phyloP scores from a whole-genome alignment of 2,329 filamentous ascomycete genomes.

The Neonectria ditissima region DNA sequence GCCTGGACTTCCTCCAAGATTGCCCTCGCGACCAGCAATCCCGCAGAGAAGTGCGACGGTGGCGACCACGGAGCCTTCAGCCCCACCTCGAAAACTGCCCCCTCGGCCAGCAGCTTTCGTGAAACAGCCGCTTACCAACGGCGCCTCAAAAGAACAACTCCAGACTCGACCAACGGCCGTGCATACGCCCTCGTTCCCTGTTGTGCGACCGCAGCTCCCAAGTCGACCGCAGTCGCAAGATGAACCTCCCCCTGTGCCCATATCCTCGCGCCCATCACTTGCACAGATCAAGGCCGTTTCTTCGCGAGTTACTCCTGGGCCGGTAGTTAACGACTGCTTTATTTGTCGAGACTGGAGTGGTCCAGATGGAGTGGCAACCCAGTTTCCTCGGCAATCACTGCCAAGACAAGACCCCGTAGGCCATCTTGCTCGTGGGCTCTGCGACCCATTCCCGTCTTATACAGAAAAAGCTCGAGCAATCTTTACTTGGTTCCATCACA shows the following conservation, averaged over 20 bases:
- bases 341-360: slow-evolving; percentile 88
- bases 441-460: slow-evolving; percentile 79
- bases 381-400: slow-evolving; percentile 78
- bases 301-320: slow-evolving; percentile 46
- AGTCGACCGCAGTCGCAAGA: slow-evolving; percentile 43
- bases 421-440: slow-evolving; percentile 83
- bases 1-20: slow-evolving; percentile 61
- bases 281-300: slow-evolving; percentile 63
- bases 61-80: slow-evolving; percentile 23
- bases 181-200: slow-evolving; percentile 30
- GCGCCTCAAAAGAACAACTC: slow-evolving; percentile 24
- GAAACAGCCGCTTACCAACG: slow-evolving; percentile 34
- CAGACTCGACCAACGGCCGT: slow-evolving; percentile 20
- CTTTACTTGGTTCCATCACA: slow-evolving; percentile 96
- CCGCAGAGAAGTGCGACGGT: slow-evolving; percentile 29
- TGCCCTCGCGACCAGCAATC: slow-evolving; percentile 62
- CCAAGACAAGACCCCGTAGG: slow-evolving; percentile 74
- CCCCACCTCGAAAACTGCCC: slow-evolving; percentile 34
- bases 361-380: slow-evolving; percentile 81
- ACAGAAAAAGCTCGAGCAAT: slow-evolving; percentile 95
- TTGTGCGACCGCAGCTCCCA: slow-evolving; percentile 33
- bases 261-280: slow-evolving; percentile 63
- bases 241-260: slow-evolving; percentile 64
- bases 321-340: slow-evolving; percentile 68
- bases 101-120: slow-evolving; percentile 28